Evolutionary conservation across 352 stramenopile genomes (phyloP), one percentile per base, ranked within the genome.

Genomic region (Phytophthora syringae): DNA sequence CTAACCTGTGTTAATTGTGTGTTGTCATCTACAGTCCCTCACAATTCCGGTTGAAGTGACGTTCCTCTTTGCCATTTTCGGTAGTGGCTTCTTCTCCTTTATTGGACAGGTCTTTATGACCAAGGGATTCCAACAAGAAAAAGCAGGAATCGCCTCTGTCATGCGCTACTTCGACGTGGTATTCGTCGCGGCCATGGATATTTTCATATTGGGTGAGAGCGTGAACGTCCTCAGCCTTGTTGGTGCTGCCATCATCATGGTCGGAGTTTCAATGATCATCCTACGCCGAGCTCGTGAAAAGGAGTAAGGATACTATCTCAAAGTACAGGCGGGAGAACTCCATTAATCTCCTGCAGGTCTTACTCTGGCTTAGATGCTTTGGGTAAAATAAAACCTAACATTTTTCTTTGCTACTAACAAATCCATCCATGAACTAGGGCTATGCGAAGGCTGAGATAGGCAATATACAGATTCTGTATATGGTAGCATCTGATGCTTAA

Each of bases 121-220:
- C 3, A 84, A 81, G 44, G 85, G 85, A 6, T 92, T 93, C 50
- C 85, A 93, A 57, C 67, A 87, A 16, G 84, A 87, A 21, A 92
- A 90, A 40, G 80, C 80, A 1, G 82, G 82, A 18, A 85, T 90
- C 18, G 85, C 85, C 1, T 90, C 79, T 20, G 79, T 92, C 48
- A 90, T 92, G 82, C 82, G 85, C 32, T 90, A 90, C 63, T 53
- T 91, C 16, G 84, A 91, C 52, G 82, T 93, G 9, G 82, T 91
- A 20, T 92, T 77, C 49, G 81, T 90, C 3, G 76, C 82, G 22
- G 42, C 72, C 34, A 79, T 80, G 53, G 72, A 84, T 55, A 58
- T 63, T 22, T 30, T 68, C 6, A 53, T 79, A 27, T 52, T 80
- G 22, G 61, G 63, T 10, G 72, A 77, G 12, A 52, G 12, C 1